Conservation (phyloP, 139 green algal species). For the Klebsormidium nitens region DNA sequence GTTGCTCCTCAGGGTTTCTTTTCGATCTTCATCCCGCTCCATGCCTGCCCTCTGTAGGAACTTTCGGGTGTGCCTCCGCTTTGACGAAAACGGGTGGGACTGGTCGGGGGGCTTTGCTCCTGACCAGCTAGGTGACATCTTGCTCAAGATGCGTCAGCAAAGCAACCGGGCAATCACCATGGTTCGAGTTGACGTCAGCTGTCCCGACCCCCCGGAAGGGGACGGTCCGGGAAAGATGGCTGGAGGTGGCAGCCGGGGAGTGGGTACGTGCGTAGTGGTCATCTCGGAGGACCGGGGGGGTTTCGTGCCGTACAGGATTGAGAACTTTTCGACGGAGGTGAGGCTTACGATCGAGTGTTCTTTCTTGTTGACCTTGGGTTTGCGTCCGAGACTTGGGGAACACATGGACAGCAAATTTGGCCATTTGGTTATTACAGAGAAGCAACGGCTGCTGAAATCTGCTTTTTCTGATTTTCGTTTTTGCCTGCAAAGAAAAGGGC, state of each 20-base stretch:
- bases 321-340: slow-evolving; percentile 39
- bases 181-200: slow-evolving; percentile 34
- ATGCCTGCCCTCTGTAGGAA: slow-evolving; percentile 11
- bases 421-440: too few species aligned
- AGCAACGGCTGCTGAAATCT: too few species aligned
- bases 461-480: too few species aligned
- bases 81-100: slow-evolving; percentile 33
- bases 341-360: too few species aligned
- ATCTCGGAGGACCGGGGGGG: slow-evolving; percentile 28
- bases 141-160: slow-evolving; percentile 35
- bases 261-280: slow-evolving; percentile 33
- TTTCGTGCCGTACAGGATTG: slow-evolving; percentile 43
- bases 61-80: slow-evolving; percentile 21
- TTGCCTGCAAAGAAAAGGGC: too few species aligned
- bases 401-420: too few species aligned
- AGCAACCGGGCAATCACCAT: slow-evolving; percentile 10
- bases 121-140: slow-evolving; percentile 33
- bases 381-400: too few species aligned
- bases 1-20: too few species aligned
- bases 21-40: not conserved
- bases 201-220: slow-evolving; percentile 6
- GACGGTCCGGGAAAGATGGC: not conserved
- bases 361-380: too few species aligned
- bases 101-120: slow-evolving; percentile 38
- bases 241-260: not conserved